phyloP scores from a whole-genome alignment of 139 green algal genomes.

The Chlamydomonas schloesseri region DNA sequence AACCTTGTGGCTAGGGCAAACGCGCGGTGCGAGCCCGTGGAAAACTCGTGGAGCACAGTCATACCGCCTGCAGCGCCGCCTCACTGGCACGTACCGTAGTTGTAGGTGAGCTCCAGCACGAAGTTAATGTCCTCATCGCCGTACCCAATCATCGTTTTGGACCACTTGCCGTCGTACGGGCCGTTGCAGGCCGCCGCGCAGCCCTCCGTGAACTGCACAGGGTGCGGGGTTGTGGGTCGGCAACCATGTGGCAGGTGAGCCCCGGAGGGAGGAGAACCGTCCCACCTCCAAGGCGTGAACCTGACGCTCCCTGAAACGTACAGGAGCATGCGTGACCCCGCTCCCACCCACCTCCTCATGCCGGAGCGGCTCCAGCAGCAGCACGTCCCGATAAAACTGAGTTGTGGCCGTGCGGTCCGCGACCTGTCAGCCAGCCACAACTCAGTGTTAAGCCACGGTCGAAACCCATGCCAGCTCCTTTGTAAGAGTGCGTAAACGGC shows the following conservation, averaged over 20 bases:
- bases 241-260: background rate
- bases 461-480: background rate
- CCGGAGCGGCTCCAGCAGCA: conserved; percentile 60
- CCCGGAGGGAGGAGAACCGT: no score
- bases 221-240: background rate
- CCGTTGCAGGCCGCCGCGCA: conserved; percentile 70
- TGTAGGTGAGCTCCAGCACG: conserved; percentile 69
- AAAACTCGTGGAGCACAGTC: no score
- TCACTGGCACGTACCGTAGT: conserved; percentile 57
- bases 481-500: background rate
- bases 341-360: conserved; percentile 59
- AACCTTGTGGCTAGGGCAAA: no score
- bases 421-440: background rate
- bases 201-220: conserved; percentile 58
- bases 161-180: conserved; percentile 66
- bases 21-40: no score
- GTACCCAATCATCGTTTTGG: conserved; percentile 64
- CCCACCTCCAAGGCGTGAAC: no score
- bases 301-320: no score
- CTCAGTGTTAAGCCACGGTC: background rate
- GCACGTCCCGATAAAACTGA: conserved; percentile 3
- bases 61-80: no score
- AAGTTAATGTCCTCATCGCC: conserved; percentile 60
- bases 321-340: no score
- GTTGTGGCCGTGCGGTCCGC: conserved; percentile 1